Percentiles rank a stretch among this genome's conserved stretches.
phyloP scores from a whole-genome alignment of 805 yeast species.

The Hanseniaspora lachancei region DNA sequence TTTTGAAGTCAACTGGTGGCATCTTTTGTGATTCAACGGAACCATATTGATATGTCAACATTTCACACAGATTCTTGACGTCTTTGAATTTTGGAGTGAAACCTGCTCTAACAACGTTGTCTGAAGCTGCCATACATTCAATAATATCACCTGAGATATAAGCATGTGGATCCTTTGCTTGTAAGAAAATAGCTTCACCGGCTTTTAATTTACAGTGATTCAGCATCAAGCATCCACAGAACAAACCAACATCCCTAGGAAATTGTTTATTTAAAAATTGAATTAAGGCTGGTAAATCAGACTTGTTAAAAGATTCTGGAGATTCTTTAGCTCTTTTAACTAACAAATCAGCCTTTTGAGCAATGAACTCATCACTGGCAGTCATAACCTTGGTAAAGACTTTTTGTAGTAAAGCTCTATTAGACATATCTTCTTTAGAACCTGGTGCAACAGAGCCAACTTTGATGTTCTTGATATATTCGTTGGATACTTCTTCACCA shows the following conservation, averaged over 20 bases:
- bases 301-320: conserved; percentile 42
- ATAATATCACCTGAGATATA: conserved; percentile 93
- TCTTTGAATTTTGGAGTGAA: conserved; percentile 99
- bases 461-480: conserved; percentile 40
- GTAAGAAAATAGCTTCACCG: conserved; percentile 94
- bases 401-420: conserved; percentile 54
- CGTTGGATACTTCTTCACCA: conserved; percentile 44
- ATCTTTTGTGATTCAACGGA: conserved; percentile 89
- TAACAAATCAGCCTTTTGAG: conserved; percentile 45
- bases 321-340: conserved; percentile 49
- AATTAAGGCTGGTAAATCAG: conserved; percentile 57
- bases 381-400: conserved; percentile 79
- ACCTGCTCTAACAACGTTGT: conserved; percentile 95
- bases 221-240: conserved; percentile 86
- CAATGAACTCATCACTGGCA: conserved; percentile 49
- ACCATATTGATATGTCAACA: conserved; percentile 81
- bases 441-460: conserved; percentile 32
- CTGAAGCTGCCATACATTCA: conserved; percentile 99
- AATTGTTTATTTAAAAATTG: conserved; percentile 72
- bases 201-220: conserved; percentile 71
- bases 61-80: conserved; percentile 72
- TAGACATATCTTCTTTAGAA: conserved; percentile 39
- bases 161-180: conserved; percentile 97
- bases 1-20: conserved; percentile 39
- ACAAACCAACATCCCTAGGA: conserved; percentile 86